phyloP scores from a whole-genome alignment of 805 yeast species.

The Wickerhamomyces silvicola region DNA sequence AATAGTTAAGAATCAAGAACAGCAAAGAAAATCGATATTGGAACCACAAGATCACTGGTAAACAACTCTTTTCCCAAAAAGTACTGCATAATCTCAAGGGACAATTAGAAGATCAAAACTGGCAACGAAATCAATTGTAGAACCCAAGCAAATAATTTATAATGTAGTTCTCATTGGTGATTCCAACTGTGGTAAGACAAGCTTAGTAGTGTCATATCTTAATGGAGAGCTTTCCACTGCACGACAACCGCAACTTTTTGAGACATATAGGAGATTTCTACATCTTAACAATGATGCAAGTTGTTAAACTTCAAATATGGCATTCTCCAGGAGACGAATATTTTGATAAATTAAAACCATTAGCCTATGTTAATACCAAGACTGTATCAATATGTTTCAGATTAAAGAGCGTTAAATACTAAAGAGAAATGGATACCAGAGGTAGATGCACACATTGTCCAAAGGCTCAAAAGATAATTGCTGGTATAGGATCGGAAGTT shows the following conservation, averaged over 20 bases:
- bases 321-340: conserved; percentile 34
- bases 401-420: conserved; percentile 27
- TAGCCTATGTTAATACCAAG: conserved; percentile 34
- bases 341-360: conserved; percentile 36
- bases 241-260: conserved; percentile 9
- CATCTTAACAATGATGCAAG: conserved; percentile 13
- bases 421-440: conserved; percentile 39
- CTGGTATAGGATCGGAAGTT: conserved; percentile 33
- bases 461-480: conserved; percentile 28
- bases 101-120: too few species aligned
- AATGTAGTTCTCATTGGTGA: conserved; percentile 22
- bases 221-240: conserved; percentile 8
- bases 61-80: too few species aligned
- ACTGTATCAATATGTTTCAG: conserved; percentile 34
- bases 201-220: conserved; percentile 16
- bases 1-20: too few species aligned
- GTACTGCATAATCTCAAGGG: too few species aligned
- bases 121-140: too few species aligned
- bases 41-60: too few species aligned
- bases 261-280: conserved; percentile 17
- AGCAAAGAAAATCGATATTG: too few species aligned
- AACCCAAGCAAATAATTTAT: too few species aligned
- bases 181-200: conserved; percentile 22
- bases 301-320: conserved; percentile 31
- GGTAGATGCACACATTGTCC: conserved; percentile 32